phyloP scores from a whole-genome alignment of 345 rosid genomes.

The Eucalyptus regnans region DNA sequence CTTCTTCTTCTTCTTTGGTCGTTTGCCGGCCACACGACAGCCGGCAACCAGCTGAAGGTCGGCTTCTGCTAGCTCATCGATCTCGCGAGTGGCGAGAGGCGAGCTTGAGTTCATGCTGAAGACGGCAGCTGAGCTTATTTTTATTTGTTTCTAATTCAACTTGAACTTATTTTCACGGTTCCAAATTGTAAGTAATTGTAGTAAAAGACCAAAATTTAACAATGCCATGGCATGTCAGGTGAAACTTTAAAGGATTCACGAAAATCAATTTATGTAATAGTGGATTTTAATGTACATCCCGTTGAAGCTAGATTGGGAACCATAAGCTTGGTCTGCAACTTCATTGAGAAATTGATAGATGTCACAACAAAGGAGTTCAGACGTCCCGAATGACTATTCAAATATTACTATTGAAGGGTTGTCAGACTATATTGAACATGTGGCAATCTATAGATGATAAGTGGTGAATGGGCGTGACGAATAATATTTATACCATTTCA shows the following conservation, averaged over 20 bases:
- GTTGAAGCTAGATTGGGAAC: background rate
- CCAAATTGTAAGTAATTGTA: background rate
- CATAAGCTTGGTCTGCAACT: background rate
- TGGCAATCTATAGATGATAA: background rate
- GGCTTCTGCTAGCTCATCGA: no score
- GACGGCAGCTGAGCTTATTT: background rate
- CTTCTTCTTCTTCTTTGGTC: no score
- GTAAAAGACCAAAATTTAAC: background rate
- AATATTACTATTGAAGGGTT: background rate
- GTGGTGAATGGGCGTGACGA: accelerated
- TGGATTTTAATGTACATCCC: background rate
- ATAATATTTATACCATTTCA: background rate
- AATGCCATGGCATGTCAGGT: background rate
- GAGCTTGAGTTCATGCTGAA: no score
- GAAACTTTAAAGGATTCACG: background rate
- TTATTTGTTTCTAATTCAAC: background rate
- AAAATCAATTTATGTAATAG: background rate
- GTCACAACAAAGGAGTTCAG: accelerated
- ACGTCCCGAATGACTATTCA: background rate
- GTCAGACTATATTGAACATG: background rate
- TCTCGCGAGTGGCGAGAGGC: no score
- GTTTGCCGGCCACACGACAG: no score
- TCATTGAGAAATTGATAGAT: background rate
- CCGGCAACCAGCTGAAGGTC: no score
- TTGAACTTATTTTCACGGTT: background rate